A percentile compares a stretch with the other conserved stretches of the same genome.
phyloP scores from a whole-genome alignment of 2,329 filamentous ascomycete species.

The Apiospora aurea region DNA sequence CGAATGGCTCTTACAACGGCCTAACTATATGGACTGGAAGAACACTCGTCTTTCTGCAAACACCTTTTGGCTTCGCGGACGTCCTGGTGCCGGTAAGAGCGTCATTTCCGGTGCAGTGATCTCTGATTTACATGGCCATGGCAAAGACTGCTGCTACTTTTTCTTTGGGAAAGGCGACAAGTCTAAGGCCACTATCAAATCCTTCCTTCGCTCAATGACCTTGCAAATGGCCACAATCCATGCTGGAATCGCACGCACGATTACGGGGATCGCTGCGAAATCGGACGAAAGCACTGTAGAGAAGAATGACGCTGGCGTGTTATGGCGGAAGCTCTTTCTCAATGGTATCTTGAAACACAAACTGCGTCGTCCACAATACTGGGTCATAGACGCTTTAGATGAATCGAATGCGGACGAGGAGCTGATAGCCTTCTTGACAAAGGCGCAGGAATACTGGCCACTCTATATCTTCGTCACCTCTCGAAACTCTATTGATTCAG shows the following conservation, averaged over 20 bases:
- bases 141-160: constrained; percentile 39
- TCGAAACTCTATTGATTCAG: too few relatives aligned
- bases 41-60: too few relatives aligned
- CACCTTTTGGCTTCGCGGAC: too few relatives aligned
- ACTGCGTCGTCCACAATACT: too few relatives aligned
- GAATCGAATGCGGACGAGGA: constrained; percentile 27
- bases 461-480: constrained; percentile 29
- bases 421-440: constrained; percentile 37
- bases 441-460: constrained; percentile 37
- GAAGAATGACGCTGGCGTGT: constrained; percentile 28
- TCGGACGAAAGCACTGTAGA: too few relatives aligned
- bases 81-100: too few relatives aligned
- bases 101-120: too few relatives aligned
- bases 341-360: too few relatives aligned
- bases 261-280: too few relatives aligned
- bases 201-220: constrained; percentile 41
- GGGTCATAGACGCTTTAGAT: too few relatives aligned
- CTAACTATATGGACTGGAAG: constrained; percentile 4
- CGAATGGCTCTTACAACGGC: constrained; percentile 33
- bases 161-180: constrained; percentile 44
- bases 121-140: constrained; percentile 12
- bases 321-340: too few relatives aligned
- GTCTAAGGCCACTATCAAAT: constrained; percentile 34
- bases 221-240: constrained; percentile 42
- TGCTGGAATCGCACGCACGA: too few relatives aligned